Conservation (phyloP, 225 moss, liverwort and hornwort genomes). For the Anthoceros angustus region DNA sequence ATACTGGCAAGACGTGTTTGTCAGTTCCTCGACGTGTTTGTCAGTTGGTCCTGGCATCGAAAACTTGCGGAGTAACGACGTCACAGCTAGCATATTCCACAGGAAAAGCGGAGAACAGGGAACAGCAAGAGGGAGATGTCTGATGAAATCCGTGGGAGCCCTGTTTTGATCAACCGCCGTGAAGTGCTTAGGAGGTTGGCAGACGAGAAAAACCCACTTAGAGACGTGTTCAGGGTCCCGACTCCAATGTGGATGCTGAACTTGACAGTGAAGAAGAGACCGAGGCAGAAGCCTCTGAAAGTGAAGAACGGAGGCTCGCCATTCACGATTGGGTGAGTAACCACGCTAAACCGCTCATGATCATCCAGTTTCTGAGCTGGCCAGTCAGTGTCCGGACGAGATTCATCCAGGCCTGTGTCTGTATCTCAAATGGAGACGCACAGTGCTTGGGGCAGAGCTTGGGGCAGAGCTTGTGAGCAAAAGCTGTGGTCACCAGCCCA, state of each 20-base stretch:
- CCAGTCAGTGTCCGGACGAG: no score
- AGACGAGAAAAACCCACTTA: conserved; percentile 25
- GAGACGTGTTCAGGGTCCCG: conserved; percentile 46
- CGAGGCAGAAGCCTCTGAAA: conserved; percentile 20
- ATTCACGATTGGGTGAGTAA: conserved; percentile 44
- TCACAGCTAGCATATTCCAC: conserved; percentile 30
- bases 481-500: no score
- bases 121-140: conserved; percentile 28
- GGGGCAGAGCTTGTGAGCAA: no score
- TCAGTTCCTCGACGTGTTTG: no score
- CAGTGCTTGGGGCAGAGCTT: no score
- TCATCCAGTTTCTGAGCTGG: conserved; percentile 31
- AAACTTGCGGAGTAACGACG: conserved; percentile 14
- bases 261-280: conserved; percentile 9
- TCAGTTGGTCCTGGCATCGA: conserved; percentile 31
- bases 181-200: conserved; percentile 49
- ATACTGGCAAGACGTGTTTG: no score
- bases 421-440: no score
- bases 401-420: no score
- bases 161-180: conserved; percentile 42
- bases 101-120: conserved; percentile 34
- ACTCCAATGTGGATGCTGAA: conserved; percentile 27
- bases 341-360: conserved; percentile 39
- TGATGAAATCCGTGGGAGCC: conserved; percentile 37
- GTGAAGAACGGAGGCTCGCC: conserved; percentile 39